Percentiles rank a stretch among this genome's conserved stretches.
Conservation (phyloP, 805 yeast genomes). For the Dipodascopsis tothii region DNA sequence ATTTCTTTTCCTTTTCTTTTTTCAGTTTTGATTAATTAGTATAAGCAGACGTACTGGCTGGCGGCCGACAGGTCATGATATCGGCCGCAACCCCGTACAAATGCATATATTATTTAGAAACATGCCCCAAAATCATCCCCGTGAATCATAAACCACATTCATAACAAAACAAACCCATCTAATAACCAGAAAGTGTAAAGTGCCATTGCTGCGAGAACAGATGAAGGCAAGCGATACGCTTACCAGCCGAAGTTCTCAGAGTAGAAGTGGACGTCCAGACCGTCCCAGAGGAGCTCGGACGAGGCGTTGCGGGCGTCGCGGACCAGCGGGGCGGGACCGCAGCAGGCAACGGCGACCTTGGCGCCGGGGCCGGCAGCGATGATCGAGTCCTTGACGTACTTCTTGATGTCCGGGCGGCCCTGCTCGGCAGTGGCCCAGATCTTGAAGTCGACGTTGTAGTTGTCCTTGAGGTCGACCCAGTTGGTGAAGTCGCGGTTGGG, state of each 20-base stretch:
- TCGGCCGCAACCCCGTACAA: too few species aligned
- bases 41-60: too few species aligned
- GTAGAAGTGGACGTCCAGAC: conserved; percentile 25
- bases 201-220: too few species aligned
- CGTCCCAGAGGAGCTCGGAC: conserved; percentile 26
- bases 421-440: conserved; percentile 29
- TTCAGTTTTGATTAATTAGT: too few species aligned
- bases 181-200: too few species aligned
- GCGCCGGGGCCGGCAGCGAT: conserved; percentile 24
- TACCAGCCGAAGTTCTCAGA: conserved; percentile 32
- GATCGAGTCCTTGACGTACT: conserved; percentile 22
- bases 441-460: conserved; percentile 24
- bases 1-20: background rate
- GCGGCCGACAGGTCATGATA: too few species aligned
- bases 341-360: conserved; percentile 25
- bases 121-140: too few species aligned
- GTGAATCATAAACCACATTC: background rate
- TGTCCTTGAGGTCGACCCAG: conserved; percentile 28
- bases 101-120: too few species aligned
- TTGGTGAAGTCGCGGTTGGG: conserved; percentile 26
- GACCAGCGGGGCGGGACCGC: conserved; percentile 30
- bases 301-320: conserved; percentile 27
- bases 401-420: conserved; percentile 29
- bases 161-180: background rate
- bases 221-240: background rate